These are phyloP conservation scores for Mollisia scopiformis DNA, from an alignment of 2,329 filamentous ascomycete genomes.

Conservation along the genomic window DNA sequence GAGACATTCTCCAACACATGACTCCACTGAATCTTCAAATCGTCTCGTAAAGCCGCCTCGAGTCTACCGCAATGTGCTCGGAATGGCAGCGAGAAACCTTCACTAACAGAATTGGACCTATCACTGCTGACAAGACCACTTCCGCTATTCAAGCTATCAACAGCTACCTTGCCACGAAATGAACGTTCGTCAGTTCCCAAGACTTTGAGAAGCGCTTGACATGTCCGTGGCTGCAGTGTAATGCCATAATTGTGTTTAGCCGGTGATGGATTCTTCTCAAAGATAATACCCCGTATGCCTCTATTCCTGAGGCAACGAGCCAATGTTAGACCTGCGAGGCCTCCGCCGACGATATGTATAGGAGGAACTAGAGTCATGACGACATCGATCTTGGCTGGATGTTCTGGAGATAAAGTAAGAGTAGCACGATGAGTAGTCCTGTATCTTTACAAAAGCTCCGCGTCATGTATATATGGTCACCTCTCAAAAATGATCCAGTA, in stretches of 20 bases:
- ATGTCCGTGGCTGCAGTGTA: conserved; percentile 14
- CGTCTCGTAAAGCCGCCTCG: conserved; percentile 16
- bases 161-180: conserved; percentile 11
- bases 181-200: conserved; percentile 11
- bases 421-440: no score
- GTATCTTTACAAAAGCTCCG: no score
- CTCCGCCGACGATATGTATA: conserved; percentile 20
- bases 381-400: background rate
- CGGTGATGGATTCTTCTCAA: conserved; percentile 14
- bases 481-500: background rate
- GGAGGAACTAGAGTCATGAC: conserved; percentile 14
- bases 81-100: background rate
- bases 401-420: background rate
- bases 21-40: conserved; percentile 17
- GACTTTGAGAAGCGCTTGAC: conserved; percentile 11
- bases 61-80: conserved; percentile 19
- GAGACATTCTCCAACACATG: conserved; percentile 6
- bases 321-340: conserved; percentile 18
- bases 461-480: background rate
- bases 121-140: background rate
- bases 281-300: conserved; percentile 13
- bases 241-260: conserved; percentile 19
- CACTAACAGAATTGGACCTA: background rate
- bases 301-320: conserved; percentile 12
- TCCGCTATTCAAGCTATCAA: conserved; percentile 9